phyloP scores from a whole-genome alignment of 2,329 filamentous ascomycete genomes.

The Exserohilum turcica region DNA sequence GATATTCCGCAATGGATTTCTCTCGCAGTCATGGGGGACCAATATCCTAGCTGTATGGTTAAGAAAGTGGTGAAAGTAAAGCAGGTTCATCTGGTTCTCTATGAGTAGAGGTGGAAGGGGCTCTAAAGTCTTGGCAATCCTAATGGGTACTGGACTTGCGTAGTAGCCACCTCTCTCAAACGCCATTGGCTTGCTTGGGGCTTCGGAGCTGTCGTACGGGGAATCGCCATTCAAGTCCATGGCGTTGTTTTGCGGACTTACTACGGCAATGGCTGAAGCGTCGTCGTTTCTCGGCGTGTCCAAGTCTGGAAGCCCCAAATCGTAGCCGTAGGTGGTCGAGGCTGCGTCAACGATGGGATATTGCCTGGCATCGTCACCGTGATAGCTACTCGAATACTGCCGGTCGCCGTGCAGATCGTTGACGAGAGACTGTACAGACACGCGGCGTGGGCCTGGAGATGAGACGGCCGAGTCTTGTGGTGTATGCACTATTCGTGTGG shows the following conservation, averaged over 20 bases:
- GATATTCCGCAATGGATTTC: constrained; percentile 65
- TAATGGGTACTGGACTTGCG: constrained; percentile 68
- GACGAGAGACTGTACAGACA: constrained; percentile 70
- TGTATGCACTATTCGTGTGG: constrained; percentile 24
- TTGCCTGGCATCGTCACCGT: constrained; percentile 52
- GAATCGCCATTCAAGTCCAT: constrained; percentile 43
- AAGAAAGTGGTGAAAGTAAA: constrained; percentile 76
- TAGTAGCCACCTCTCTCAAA: constrained; percentile 71
- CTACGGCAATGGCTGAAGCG: constrained; percentile 62
- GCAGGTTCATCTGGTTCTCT: constrained; percentile 78
- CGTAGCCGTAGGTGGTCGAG: constrained; percentile 68
- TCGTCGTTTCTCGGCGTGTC: constrained; percentile 77
- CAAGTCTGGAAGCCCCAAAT: constrained; percentile 70
- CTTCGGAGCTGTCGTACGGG: constrained; percentile 40
- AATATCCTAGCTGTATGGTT: constrained; percentile 77
- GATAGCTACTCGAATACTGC: constrained; percentile 15
- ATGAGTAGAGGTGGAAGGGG: constrained; percentile 62
- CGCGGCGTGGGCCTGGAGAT: constrained; percentile 53
- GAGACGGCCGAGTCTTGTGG: constrained; percentile 36
- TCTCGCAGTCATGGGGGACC: constrained; percentile 65
- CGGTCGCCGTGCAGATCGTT: constrained; percentile 27
- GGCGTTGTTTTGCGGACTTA: constrained; percentile 40
- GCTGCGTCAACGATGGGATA: constrained; percentile 39
- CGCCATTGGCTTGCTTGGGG: constrained; percentile 56
- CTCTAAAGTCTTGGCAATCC: constrained; percentile 62